A percentile compares a stretch with the other conserved stretches of the same genome.
These are phyloP conservation scores for Ganoderma lingzhi DNA, from an alignment of 1,284 basidiomycete genomes.

Conservation along the genomic window DNA sequence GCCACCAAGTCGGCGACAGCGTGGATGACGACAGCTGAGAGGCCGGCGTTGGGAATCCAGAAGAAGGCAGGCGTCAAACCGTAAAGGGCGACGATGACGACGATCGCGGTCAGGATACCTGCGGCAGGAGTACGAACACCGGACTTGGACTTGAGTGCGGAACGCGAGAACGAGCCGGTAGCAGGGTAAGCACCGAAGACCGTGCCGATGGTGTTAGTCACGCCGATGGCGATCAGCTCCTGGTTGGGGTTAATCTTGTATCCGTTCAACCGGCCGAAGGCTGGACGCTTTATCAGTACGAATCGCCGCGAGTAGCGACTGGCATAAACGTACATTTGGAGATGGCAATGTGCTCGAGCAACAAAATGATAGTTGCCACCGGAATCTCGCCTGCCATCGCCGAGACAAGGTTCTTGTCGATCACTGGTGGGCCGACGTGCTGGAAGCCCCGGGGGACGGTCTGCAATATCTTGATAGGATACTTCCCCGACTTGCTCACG, in stretches of 20 bases:
- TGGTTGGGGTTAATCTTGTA: slow-evolving; percentile 99
- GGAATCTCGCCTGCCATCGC: slow-evolving; percentile 86
- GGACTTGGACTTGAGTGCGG: slow-evolving; percentile 95
- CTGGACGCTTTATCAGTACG: slow-evolving; percentile 48
- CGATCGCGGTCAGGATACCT: slow-evolving; percentile 87
- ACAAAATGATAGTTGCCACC: slow-evolving; percentile 92
- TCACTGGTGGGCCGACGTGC: slow-evolving; percentile 78
- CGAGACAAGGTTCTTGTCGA: slow-evolving; percentile 69
- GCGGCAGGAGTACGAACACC: slow-evolving; percentile 95
- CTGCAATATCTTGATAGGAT: slow-evolving; percentile 88
- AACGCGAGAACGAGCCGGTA: slow-evolving; percentile 97
- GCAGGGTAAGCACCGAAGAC: slow-evolving; percentile 94
- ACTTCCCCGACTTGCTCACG: slow-evolving; percentile 63
- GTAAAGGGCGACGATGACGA: slow-evolving; percentile 94
- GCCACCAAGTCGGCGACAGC: slow-evolving; percentile 94
- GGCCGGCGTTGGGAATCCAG: slow-evolving; percentile 82
- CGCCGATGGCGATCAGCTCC: slow-evolving; percentile 97
- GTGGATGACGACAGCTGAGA: slow-evolving; percentile 96
- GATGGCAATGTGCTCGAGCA: slow-evolving; percentile 98
- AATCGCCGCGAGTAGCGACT: not conserved
- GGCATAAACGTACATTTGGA: slow-evolving; percentile 72
- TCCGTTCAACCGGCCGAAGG: slow-evolving; percentile 94
- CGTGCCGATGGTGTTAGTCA: slow-evolving; percentile 90
- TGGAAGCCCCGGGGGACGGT: slow-evolving; percentile 86
- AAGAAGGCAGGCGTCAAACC: slow-evolving; percentile 92